These are phyloP conservation scores for Ustilago vetiveriae DNA, from an alignment of 1,284 basidiomycete genomes.

Conservation along the genomic window DNA sequence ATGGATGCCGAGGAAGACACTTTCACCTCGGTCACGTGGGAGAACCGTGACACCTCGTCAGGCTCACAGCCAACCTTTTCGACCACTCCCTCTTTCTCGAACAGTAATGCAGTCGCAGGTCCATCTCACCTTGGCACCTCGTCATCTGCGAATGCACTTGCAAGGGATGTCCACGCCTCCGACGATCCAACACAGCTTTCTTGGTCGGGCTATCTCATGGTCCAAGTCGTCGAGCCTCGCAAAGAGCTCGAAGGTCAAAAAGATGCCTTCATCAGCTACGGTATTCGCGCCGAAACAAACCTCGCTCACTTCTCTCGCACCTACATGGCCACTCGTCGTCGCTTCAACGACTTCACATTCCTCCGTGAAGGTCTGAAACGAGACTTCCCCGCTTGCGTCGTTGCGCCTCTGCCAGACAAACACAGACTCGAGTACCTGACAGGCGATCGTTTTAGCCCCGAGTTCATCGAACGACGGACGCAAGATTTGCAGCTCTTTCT, in stretches of 20 bases:
- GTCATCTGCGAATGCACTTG: slow-evolving; percentile 10
- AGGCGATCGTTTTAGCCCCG: slow-evolving; percentile 93
- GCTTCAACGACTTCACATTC: slow-evolving; percentile 98
- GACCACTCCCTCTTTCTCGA: slow-evolving; percentile 18
- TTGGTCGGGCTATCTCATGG: slow-evolving; percentile 68
- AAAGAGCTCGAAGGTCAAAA: slow-evolving; percentile 90
- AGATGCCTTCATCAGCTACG: slow-evolving; percentile 94
- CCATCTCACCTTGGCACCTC: slow-evolving; percentile 19
- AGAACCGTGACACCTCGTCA: slow-evolving; percentile 30
- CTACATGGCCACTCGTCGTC: slow-evolving; percentile 78
- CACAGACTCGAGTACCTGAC: slow-evolving; percentile 92
- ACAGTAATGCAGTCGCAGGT: slow-evolving; percentile 26
- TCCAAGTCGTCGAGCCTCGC: slow-evolving; percentile 87
- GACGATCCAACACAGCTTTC: slow-evolving; percentile 27
- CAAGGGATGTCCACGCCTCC: slow-evolving; percentile 20
- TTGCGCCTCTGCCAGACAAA: slow-evolving; percentile 95
- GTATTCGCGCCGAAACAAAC: slow-evolving; percentile 88
- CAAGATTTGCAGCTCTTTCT: slow-evolving; percentile 91
- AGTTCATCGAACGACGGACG: slow-evolving; percentile 92
- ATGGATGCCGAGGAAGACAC: slow-evolving; percentile 55
- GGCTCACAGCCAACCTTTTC: slow-evolving; percentile 38
- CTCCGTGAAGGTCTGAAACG: slow-evolving; percentile 85
- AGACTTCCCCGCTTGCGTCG: slow-evolving; percentile 95
- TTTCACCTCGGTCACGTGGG: slow-evolving; percentile 63
- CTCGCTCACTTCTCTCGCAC: slow-evolving; percentile 75